Conservation (phyloP, 1,139 yeast genomes). For the Debaryomyces robertsiae region DNA sequence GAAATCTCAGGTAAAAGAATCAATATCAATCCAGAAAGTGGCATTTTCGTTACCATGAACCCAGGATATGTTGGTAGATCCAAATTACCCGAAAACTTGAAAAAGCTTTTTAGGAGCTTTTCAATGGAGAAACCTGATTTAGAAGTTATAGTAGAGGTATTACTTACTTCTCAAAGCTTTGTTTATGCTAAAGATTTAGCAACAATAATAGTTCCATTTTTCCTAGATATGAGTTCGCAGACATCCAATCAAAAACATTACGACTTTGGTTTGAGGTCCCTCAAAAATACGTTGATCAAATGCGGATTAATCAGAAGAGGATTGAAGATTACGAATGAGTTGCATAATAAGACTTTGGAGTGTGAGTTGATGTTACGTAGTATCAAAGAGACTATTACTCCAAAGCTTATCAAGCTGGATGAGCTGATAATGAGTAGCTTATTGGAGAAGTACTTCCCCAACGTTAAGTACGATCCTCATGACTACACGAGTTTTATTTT, state of each 20-base stretch:
- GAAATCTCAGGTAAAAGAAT: conserved; percentile 52
- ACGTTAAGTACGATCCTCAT: conserved; percentile 15
- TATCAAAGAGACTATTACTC: conserved; percentile 60
- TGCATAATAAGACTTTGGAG: conserved; percentile 29
- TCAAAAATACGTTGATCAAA: conserved; percentile 63
- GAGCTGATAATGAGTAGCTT: conserved; percentile 37
- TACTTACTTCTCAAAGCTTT: conserved; percentile 77
- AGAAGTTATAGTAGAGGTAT: conserved; percentile 67
- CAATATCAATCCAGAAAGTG: conserved; percentile 55
- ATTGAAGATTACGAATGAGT: conserved; percentile 7
- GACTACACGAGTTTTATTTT: conserved; percentile 22
- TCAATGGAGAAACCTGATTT: conserved; percentile 77
- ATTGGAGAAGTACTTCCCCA: conserved; percentile 29
- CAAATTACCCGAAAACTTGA: conserved; percentile 81
- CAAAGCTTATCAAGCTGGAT: conserved; percentile 63
- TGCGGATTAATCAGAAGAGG: conserved; percentile 56
- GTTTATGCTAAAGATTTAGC: conserved; percentile 51
- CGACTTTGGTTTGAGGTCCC: conserved; percentile 85
- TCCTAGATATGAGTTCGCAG: conserved; percentile 38
- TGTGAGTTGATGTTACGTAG: conserved; percentile 51
- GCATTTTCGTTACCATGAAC: conserved; percentile 88
- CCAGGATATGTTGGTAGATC: conserved; percentile 88
- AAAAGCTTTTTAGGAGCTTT: conserved; percentile 73
- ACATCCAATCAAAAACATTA: conserved; percentile 70
- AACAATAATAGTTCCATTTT: conserved; percentile 55